Base-by-base conservation (phyloP, 2,329 filamentous ascomycete genomes). In the Didymella segeticola region DNA sequence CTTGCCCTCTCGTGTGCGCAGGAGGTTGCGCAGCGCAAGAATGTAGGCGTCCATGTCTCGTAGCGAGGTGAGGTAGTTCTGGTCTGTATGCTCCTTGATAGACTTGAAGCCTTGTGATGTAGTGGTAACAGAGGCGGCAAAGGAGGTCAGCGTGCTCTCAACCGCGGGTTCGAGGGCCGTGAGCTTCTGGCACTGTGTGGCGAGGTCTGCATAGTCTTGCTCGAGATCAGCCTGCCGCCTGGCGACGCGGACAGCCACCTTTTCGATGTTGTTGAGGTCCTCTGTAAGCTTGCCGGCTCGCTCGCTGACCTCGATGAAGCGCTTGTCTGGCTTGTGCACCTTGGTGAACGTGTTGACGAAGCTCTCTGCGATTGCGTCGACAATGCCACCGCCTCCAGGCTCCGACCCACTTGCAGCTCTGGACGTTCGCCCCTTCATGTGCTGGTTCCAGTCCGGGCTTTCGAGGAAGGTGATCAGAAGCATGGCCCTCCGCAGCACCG, bases 331-430 rank as follows among this genome's bases (percentile, higher is more conserved):
- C 75, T 96, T 96, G 80, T 98, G 90, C 1, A 96, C 89, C 76
- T 98, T 99, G 41, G 90, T 93, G 70, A 99, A 99, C 31, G 92
- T 93, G 72, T 98, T 98, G 75, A 99, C 89, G 71, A 98, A 96
- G 29, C 90, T 96, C 74, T 99, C 95, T 33, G 95, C 91, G 71
- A 98, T 91, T 67, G 90, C 93, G 72, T 99, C 95, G 66, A 99
- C 95, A 36, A 98, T 91, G 31, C 92, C 88, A 11, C 83, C 82
- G 22, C 82, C 82, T 68, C 71, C 73, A 30, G 63, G 58, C 22
- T 72, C 69, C 5, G 70, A 72, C 26, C 69, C 64, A 49, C 67
- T 72, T 57, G 86, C 84, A 23, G 82, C 84, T 39, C 93, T 84
- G 45, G 85, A 82, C 10, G 88, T 85, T 41, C 92, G 86, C 62